Base-by-base conservation (phyloP, 164 flowering plant genomes). In the Brasenia schreberi region DNA sequence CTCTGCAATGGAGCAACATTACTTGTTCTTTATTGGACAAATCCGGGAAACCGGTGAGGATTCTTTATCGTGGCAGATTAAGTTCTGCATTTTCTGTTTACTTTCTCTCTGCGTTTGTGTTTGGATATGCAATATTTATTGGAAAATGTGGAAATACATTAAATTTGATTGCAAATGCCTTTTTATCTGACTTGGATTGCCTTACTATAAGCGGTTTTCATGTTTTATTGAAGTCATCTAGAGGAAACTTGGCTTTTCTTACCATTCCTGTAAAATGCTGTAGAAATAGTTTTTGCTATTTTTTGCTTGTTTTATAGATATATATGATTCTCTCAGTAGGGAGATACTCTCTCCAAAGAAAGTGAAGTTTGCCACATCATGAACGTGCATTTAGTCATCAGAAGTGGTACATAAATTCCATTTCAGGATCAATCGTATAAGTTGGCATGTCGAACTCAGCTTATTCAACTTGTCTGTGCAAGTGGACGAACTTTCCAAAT, bases 1-100 rank as follows among this genome's bases (percentile, higher is more conserved):
- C 87, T 42, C 84, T 95, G 60, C 83, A 71, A 19, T 95, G 99
- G 99, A 76, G 77, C 45, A 86, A 79, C 80, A 82, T 95, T 72
- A 87, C 83, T 1, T 95, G 96, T 73, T 81, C 89, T 5, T 81
- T 91, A 68, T 74, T 87, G 5, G 91, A 89, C 56, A 91, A 87
- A 71, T 77, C 95, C 6, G 80, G 87, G 9, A 79, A 87, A 78
- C 75, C 84, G n/a, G 97, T 94, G 64, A 84, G 79, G 58, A 56
- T 19, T 17, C 53, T 45, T 2, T 45, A 7, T 12, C 53, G 53
- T 7, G 56, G 27, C 27, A 23, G 27, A 23, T 23, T 23, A 23
- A 23, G 2, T 23, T 23, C 27, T 23, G 27, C 27, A 23, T 23
- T 23, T 23, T 23, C 1, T 23, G 27, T 23, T 23, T 23, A 23